Evolutionary conservation across 441 rosid genomes (phyloP), one percentile per base, ranked within the genome.

Genomic region (Cnidoscolus chayamansa): DNA sequence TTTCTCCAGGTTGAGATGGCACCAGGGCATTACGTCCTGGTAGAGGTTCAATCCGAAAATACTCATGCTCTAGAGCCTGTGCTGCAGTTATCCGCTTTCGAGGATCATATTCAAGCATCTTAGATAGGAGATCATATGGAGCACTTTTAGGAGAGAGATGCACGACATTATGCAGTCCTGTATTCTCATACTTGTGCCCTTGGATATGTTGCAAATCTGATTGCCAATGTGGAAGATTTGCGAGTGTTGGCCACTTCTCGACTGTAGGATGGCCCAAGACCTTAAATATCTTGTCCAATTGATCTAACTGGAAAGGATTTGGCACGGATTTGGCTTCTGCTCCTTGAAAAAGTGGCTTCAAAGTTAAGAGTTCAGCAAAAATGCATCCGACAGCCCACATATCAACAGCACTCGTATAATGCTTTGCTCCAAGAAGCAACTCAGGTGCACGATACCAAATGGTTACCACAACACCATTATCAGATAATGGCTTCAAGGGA

Each of bases 381-480:
- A 95, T 93, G 85, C 99, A 95, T 37, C 99, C 99, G 51, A 95
- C 89, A 3, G 99, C 99, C 98, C 98, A 94, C 92, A 87, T 92
- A 75, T 94, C 99, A 53, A 94, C 97, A 11, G 99, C 96, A 53
- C 97, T 94, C 0, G 97, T 94, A 68, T 95, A 95, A 78, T 95
- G 98, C 85, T 95, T 95, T 0, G 96, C 97, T 49, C 99, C 98
- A 54, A 95, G 93, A 69, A 95, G 98, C 82, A 95, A 82, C 81
- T 95, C 99, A 1, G 99, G 99, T 2, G 99, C 96, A 65, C 98
- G 96, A 81, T 95, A 95, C 98, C 99, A 95, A 71, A 93, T 92
- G 15, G 98, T 95, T 73, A 95, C 99, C 67, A 95, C 99, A 64
- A 95, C 99, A 70, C 99, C 99, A 68, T 95, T 93, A 65, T 91